Conservation (phyloP, 306 rosid species). For the Vigna unguiculata region DNA sequence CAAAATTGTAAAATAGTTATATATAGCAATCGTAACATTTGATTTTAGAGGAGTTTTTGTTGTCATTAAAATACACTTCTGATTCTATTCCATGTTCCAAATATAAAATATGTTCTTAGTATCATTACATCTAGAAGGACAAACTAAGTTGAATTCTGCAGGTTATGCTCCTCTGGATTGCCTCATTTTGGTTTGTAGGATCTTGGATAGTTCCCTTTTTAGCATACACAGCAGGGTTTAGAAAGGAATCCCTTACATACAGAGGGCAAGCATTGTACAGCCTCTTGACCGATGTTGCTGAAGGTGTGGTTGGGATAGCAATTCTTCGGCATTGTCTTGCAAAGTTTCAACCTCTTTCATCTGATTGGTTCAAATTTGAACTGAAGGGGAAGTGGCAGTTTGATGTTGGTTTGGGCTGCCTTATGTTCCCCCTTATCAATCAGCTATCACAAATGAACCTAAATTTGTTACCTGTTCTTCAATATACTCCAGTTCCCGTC, state of each 20-base stretch:
- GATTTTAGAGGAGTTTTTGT: neutral
- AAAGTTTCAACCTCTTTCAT: constrained; percentile 60
- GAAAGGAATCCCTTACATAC: constrained; percentile 64
- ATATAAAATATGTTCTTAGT: constrained; percentile 13
- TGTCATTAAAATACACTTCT: neutral
- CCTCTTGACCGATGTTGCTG: constrained; percentile 60
- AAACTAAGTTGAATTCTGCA: constrained; percentile 52
- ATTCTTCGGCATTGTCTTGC: constrained; percentile 60
- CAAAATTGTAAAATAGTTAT: neutral
- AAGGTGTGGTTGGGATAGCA: constrained; percentile 64
- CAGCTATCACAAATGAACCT: constrained; percentile 62
- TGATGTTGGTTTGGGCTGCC: constrained; percentile 63
- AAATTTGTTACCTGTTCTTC: constrained; percentile 60
- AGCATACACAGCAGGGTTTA: constrained; percentile 62
- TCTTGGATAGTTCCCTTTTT: constrained; percentile 71
- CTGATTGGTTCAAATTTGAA: constrained; percentile 63
- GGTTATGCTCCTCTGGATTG: constrained; percentile 73
- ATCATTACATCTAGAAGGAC: constrained; percentile 25
- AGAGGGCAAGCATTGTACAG: constrained; percentile 73
- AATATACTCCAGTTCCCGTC: constrained; percentile 57
- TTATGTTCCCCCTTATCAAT: constrained; percentile 69
- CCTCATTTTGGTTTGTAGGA: constrained; percentile 70
- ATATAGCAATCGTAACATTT: neutral
- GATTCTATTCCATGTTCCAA: constrained; percentile 26
- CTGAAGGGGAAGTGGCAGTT: constrained; percentile 61